Base-by-base conservation (phyloP, 2,329 filamentous ascomycete genomes). In the Pestalotiopsis sp. region DNA sequence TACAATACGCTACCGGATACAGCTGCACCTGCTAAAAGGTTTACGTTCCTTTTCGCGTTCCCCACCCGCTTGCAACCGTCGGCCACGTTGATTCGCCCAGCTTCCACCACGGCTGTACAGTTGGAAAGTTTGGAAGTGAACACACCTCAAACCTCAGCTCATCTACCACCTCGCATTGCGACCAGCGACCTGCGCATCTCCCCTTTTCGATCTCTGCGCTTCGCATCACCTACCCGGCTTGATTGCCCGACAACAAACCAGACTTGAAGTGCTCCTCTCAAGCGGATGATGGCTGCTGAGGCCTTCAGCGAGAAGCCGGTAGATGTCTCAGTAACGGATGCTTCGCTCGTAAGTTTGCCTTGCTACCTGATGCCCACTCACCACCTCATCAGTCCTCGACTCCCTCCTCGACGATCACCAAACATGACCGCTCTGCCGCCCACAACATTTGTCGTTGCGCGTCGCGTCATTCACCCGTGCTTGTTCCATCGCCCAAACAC, bases 201-300 rank as follows among this genome's bases (percentile, higher is more conserved):
- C 17, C 52, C 23, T 20, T 52, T 52, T 23, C 25, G 12, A 12
- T 20, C n/a, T 17, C 41, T 27, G 14, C 27, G 41, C 52, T 38
- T 58, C 45, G n/a, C 49, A 57, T 36, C 31, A 57, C 57, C n/a
- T 39, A 31, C 17, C 38, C 65, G 65, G 65, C 65, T 67, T 67
- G 52, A 67, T 45, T 67, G 65, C 65, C 65, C 52, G 13, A 59
- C n/a, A 27, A 36, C 65, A 38, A 59, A 27, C 52, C 56, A 31
- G 65, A 61, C 52, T 60, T 20, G 52, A 67, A 62, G 59, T 27
- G 65, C 41, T 41, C 52, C 56, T 59, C 56, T 36, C 52, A 60
- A 67, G 71, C 74, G 77, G 77, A 79, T 78, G 77, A 79, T 79
- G 77, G 77, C 77, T 76, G 75, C 77, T 72, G 76, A 78, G 76